Conservation (phyloP, 2,329 filamentous ascomycete species). For the Grosmannia serpens region DNA sequence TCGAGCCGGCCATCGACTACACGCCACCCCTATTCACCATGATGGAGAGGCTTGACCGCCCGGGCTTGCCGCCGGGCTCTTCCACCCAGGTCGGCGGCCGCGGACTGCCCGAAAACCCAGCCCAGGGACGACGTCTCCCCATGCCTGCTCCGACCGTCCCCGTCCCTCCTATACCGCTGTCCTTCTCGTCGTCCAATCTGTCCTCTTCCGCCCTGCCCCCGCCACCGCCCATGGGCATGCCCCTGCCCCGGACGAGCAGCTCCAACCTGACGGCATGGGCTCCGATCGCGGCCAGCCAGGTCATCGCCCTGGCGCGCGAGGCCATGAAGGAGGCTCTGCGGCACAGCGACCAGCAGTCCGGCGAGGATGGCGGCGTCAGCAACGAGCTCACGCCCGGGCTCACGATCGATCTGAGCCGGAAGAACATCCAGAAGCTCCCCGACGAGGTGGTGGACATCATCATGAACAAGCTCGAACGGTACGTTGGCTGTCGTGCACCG, state of each 20-base stretch:
- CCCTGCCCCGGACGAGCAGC: background rate
- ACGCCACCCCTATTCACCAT: background rate
- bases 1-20: background rate
- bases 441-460: constrained; percentile 67
- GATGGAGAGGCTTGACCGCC: constrained; percentile 7
- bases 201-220: constrained; percentile 21
- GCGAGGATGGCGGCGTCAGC: constrained; percentile 46
- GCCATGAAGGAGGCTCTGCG: constrained; percentile 56
- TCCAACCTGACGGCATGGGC: constrained; percentile 34
- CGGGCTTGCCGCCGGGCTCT: constrained; percentile 8
- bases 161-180: constrained; percentile 13
- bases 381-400: constrained; percentile 57
- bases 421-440: constrained; percentile 58
- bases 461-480: constrained; percentile 64
- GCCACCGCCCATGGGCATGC: constrained; percentile 15
- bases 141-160: constrained; percentile 14
- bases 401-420: constrained; percentile 68
- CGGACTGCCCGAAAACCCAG: constrained; percentile 25
- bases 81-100: constrained; percentile 9
- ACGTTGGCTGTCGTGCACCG: constrained; percentile 11
- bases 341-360: constrained; percentile 52
- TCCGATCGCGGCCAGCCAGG: constrained; percentile 48
- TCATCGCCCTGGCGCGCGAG: constrained; percentile 53
- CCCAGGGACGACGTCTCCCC: constrained; percentile 21
- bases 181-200: background rate